Percentiles rank a stretch among this genome's conserved stretches.
phyloP scores from a whole-genome alignment of 1,139 yeast species.

The Maudiozyma humilis region DNA sequence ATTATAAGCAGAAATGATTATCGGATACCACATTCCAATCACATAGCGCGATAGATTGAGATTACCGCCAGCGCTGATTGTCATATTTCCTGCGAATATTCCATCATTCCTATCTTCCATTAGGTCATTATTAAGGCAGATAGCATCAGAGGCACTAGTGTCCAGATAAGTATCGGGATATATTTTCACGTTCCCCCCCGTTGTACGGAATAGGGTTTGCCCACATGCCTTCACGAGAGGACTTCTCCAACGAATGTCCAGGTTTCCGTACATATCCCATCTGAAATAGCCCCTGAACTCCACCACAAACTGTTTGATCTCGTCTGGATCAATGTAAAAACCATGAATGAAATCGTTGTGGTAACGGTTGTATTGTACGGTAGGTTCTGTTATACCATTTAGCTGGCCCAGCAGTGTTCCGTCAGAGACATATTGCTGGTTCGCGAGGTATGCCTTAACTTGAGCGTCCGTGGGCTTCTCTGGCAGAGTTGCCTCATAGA shows the following conservation, averaged over 20 bases:
- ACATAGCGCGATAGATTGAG: neutral
- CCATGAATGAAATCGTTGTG: neutral
- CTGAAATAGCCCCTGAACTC: neutral
- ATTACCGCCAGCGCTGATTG: neutral
- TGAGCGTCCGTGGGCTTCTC: no score
- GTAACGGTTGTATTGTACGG: neutral
- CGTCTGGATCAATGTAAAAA: neutral
- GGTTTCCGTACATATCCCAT: neutral
- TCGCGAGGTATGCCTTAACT: no score
- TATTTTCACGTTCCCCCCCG: neutral
- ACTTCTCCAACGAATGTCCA: neutral
- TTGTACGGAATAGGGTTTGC: neutral
- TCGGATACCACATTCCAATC: neutral
- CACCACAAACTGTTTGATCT: neutral
- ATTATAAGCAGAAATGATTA: neutral
- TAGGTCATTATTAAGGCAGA: no score
- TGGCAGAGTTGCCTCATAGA: no score
- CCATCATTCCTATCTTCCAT: no score
- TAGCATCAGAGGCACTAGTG: neutral
- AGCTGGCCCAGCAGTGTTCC: neutral
- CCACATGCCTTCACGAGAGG: neutral
- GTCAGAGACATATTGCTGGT: no score
- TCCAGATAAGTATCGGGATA: neutral
- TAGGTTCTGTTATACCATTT: neutral
- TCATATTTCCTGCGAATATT: neutral